phyloP scores from a whole-genome alignment of 1,139 yeast genomes.

The Wickerhamomyces sp. region DNA sequence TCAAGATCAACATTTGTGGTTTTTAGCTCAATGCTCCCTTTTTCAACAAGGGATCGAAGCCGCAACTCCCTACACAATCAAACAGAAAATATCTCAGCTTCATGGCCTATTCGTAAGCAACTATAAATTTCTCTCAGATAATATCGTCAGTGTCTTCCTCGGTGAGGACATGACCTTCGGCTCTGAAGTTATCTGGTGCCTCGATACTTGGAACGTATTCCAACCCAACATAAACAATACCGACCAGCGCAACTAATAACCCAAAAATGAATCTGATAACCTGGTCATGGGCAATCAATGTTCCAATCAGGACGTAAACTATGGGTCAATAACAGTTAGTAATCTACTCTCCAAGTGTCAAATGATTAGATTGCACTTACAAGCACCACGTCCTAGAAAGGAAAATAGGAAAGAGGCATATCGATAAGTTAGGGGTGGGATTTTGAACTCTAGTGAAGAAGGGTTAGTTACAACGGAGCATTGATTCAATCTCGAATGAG shows the following conservation, averaged over 20 bases:
- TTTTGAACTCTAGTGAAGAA: conserved; percentile 44
- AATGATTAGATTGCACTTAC: conserved; percentile 31
- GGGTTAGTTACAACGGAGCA: not conserved
- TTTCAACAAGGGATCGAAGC: too few relatives aligned
- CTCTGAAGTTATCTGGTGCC: conserved; percentile 61
- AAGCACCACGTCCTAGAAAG: conserved; percentile 76
- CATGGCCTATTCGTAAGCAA: too few relatives aligned
- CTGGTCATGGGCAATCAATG: conserved; percentile 57
- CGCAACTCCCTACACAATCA: too few relatives aligned
- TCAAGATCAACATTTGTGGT: too few relatives aligned
- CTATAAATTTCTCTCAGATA: conserved; percentile 6
- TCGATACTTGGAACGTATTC: conserved; percentile 70
- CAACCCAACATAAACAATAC: conserved; percentile 52
- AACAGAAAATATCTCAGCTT: too few relatives aligned
- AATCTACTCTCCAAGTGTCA: too few relatives aligned
- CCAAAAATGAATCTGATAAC: conserved; percentile 52
- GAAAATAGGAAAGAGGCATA: conserved; percentile 81
- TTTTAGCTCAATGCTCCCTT: too few relatives aligned
- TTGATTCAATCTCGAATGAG: too few relatives aligned
- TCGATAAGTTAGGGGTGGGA: conserved; percentile 61
- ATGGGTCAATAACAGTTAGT: not conserved
- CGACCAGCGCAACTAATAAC: conserved; percentile 50
- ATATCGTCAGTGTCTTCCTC: conserved; percentile 27
- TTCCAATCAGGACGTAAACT: conserved; percentile 65
- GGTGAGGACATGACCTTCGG: conserved; percentile 20